phyloP scores from a whole-genome alignment of 306 rosid species.

The Acmispon strigosus region DNA sequence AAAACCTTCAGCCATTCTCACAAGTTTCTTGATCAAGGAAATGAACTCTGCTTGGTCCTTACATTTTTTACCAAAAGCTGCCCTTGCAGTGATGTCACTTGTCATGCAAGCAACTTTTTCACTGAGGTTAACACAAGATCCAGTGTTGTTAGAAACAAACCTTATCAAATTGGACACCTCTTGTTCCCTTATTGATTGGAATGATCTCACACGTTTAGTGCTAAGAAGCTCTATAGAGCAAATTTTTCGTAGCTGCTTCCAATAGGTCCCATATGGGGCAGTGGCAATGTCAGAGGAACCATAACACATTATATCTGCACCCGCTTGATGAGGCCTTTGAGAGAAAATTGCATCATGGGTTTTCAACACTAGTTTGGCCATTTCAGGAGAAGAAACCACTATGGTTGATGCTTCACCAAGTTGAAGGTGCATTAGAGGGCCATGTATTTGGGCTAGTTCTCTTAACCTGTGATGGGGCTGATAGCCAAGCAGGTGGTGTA shows the following conservation, averaged over 20 bases:
- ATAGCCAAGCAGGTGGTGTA: conserved; percentile 13
- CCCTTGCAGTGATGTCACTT: conserved; percentile 5
- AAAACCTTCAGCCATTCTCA: neutral
- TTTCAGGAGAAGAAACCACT: conserved; percentile 32
- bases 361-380: conserved; percentile 26
- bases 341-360: conserved; percentile 24
- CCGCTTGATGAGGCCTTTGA: conserved; percentile 21
- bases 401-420: conserved; percentile 23
- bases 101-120: conserved; percentile 1
- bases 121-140: conserved; percentile 12
- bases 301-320: conserved; percentile 9
- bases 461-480: conserved; percentile 18
- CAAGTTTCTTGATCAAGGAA: neutral
- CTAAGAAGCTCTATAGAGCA: conserved; percentile 22
- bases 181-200: conserved; percentile 16
- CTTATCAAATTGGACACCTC: conserved; percentile 9
- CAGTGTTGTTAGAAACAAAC: neutral
- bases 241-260: conserved; percentile 27
- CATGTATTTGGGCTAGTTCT: conserved; percentile 30
- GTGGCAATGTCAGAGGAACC: conserved; percentile 8
- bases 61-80: conserved; percentile 21
- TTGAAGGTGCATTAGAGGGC: conserved; percentile 45
- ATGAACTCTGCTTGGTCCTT: conserved; percentile 12
- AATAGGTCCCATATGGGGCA: conserved; percentile 18
- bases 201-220: conserved; percentile 25